These are phyloP conservation scores for Solanum chacoense DNA, from an alignment of 305 asterid genomes.

Conservation along the genomic window DNA sequence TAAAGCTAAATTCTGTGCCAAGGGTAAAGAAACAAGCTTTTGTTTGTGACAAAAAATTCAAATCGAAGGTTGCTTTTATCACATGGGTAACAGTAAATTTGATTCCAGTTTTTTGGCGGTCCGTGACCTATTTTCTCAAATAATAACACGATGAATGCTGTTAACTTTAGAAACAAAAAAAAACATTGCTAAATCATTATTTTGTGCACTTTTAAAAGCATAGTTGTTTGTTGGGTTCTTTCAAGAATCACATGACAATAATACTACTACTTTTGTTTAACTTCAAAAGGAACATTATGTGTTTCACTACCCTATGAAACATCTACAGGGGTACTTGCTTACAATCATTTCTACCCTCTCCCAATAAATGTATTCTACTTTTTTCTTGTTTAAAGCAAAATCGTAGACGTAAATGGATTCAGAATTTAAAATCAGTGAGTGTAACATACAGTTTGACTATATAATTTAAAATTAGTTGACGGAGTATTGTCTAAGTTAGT, in stretches of 20 bases:
- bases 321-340: neutral
- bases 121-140: neutral
- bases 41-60: neutral
- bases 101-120: neutral
- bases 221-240: neutral
- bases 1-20: neutral
- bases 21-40: neutral
- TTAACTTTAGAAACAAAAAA: neutral
- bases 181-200: neutral
- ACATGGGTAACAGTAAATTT: neutral
- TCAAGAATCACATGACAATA: neutral
- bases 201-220: neutral
- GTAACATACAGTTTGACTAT: neutral
- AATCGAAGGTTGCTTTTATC: neutral
- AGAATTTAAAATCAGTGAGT: neutral
- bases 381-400: neutral
- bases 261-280: neutral
- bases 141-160: neutral
- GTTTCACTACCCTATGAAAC: neutral
- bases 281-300: neutral
- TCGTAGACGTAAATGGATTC: neutral
- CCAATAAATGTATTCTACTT: neutral
- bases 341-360: neutral
- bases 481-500: neutral
- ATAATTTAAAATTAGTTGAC: neutral